These are phyloP conservation scores for Circinella umbellata DNA, from an alignment of 371 early-diverging fungal genomes.

Conservation along the genomic window DNA sequence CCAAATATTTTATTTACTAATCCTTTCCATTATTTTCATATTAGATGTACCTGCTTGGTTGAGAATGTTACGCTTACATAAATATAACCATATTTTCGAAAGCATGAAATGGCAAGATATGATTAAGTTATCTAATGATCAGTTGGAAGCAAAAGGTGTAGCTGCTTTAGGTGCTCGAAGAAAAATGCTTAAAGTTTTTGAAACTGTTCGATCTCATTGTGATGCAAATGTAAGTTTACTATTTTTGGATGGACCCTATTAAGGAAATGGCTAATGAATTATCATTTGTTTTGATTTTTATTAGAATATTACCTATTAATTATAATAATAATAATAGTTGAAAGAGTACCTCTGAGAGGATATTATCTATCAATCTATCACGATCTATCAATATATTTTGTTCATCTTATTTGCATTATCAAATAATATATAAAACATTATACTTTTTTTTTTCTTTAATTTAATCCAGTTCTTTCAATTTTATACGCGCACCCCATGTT, in stretches of 20 bases:
- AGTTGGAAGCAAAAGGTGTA: constrained; percentile 86
- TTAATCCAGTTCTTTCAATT: too few species aligned
- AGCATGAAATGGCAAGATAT: constrained; percentile 89
- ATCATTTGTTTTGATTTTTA: constrained; percentile 10
- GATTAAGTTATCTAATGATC: constrained; percentile 83
- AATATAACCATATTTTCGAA: constrained; percentile 90
- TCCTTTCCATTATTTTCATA: background rate
- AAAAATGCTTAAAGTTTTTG: constrained; percentile 97
- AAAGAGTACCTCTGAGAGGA: background rate
- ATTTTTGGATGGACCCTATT: constrained; percentile 16
- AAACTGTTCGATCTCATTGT: constrained; percentile 68
- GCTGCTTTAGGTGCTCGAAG: constrained; percentile 94
- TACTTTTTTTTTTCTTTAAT: too few species aligned
- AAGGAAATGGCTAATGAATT: too few species aligned
- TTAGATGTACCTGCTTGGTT: constrained; percentile 92
- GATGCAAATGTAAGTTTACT: constrained; percentile 50
- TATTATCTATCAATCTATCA: too few species aligned
- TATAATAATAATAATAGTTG: background rate
- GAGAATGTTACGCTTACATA: constrained; percentile 88
- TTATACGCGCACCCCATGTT: too few species aligned
- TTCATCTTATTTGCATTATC: too few species aligned
- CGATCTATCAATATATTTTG: too few species aligned
- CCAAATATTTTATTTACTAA: background rate
- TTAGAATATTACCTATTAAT: constrained; percentile 25
- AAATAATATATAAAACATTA: too few species aligned